Evolutionary conservation across 768 basidiomycete genomes (phyloP).

Genomic region (Chalciporus piperatus): DNA sequence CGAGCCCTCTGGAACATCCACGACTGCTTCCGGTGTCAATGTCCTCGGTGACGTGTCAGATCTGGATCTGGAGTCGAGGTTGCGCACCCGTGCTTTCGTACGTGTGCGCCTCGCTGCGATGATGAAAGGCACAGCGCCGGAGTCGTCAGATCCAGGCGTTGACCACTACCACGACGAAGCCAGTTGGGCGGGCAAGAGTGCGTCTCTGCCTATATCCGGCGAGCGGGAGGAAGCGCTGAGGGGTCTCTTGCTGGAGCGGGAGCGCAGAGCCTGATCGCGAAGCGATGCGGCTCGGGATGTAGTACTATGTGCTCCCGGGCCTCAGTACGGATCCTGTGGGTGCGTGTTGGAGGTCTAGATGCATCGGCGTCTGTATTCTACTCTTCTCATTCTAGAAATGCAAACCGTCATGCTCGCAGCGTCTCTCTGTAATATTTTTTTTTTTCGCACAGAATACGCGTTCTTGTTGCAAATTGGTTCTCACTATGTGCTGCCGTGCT

Average conservation of each 20-base stretch:
- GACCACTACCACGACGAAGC: neutral
- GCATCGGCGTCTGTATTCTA: no score
- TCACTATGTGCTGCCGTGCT: no score
- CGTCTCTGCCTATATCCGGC: neutral
- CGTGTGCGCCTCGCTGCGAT: conserved; percentile 47
- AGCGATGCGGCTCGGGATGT: no score
- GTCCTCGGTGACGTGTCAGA: neutral
- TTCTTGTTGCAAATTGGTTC: no score
- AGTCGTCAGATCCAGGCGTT: neutral
- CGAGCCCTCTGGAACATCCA: neutral
- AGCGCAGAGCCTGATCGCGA: neutral
- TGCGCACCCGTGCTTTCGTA: conserved; percentile 48
- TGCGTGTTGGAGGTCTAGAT: no score
- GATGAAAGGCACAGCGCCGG: conserved; percentile 32
- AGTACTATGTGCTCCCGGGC: no score
- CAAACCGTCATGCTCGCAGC: no score
- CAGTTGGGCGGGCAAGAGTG: neutral
- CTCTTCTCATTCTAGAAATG: no score
- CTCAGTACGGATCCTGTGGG: no score
- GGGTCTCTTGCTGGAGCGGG: conserved; percentile 9
- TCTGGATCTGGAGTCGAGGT: conserved; percentile 37
- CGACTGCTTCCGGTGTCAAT: neutral
- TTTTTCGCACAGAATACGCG: no score
- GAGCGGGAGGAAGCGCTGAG: conserved; percentile 5
- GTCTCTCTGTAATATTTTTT: no score